phyloP scores from a whole-genome alignment of 2,329 filamentous ascomycete species.

The Ophiocordyceps camponoti-saundersi region DNA sequence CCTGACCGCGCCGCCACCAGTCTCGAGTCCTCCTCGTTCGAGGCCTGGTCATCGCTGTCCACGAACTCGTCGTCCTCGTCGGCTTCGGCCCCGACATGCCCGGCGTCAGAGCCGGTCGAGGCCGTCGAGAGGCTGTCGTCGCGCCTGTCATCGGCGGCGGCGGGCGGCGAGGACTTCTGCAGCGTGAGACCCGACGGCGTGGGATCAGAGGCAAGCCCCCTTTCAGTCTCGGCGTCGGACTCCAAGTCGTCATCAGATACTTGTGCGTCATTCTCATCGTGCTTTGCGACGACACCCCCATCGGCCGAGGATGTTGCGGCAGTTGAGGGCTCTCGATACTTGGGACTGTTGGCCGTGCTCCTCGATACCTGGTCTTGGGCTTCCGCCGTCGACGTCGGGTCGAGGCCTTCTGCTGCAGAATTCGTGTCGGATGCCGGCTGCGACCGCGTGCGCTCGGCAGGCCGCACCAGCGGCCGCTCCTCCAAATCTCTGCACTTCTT shows the following conservation, averaged over 20 bases:
- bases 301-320: conserved; percentile 49
- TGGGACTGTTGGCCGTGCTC: conserved; percentile 37
- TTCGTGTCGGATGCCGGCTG: not conserved
- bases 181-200: not conserved
- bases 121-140: not conserved
- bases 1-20: conserved; percentile 5
- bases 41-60: not conserved
- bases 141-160: not conserved
- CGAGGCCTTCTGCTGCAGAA: conserved; percentile 9
- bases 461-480: conserved; percentile 42
- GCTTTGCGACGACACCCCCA: conserved; percentile 42
- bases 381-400: conserved; percentile 38
- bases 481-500: conserved; percentile 35
- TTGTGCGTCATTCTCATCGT: conserved; percentile 32
- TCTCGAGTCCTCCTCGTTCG: not conserved
- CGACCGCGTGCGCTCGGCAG: conserved; percentile 20
- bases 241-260: conserved; percentile 17
- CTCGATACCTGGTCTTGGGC: conserved; percentile 34
- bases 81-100: no score
- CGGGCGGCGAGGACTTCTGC: not conserved
- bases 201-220: conserved; percentile 1
- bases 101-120: conserved; percentile 6
- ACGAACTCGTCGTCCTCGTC: not conserved
- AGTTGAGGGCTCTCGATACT: conserved; percentile 47
- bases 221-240: conserved; percentile 3